These are phyloP conservation scores for Malus orientalis DNA, from an alignment of 306 rosid genomes.

Conservation along the genomic window DNA sequence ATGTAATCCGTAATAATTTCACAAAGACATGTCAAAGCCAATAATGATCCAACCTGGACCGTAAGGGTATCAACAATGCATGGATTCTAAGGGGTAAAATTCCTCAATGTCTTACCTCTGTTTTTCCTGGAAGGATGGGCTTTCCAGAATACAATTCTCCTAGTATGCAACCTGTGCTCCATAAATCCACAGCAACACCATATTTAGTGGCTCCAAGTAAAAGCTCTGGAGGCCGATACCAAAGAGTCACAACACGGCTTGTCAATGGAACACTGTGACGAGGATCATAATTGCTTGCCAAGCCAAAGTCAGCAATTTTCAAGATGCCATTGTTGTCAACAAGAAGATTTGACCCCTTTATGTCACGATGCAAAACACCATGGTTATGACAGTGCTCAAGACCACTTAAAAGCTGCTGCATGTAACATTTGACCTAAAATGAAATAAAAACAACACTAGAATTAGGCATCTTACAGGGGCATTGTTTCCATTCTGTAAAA, in stretches of 20 bases:
- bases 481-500: neutral
- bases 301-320: constrained; percentile 94
- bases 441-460: constrained; percentile 16
- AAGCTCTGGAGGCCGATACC: constrained; percentile 98
- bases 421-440: constrained; percentile 76
- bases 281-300: constrained; percentile 77
- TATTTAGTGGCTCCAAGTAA: constrained; percentile 83
- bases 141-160: constrained; percentile 82
- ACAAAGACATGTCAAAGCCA: too few species aligned
- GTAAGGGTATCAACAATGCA: constrained; percentile 1
- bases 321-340: constrained; percentile 65
- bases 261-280: constrained; percentile 55
- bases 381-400: constrained; percentile 79
- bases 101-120: constrained; percentile 55
- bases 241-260: constrained; percentile 90
- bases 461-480: neutral
- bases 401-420: constrained; percentile 89
- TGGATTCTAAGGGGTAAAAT: neutral
- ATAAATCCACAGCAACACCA: constrained; percentile 87
- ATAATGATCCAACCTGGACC: neutral
- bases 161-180: constrained; percentile 94
- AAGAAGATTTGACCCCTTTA: constrained; percentile 96
- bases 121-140: constrained; percentile 93
- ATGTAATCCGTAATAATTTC: neutral
- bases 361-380: constrained; percentile 94